phyloP scores from a whole-genome alignment of 2,329 filamentous ascomycete species.

The Verticillium klebahnii region DNA sequence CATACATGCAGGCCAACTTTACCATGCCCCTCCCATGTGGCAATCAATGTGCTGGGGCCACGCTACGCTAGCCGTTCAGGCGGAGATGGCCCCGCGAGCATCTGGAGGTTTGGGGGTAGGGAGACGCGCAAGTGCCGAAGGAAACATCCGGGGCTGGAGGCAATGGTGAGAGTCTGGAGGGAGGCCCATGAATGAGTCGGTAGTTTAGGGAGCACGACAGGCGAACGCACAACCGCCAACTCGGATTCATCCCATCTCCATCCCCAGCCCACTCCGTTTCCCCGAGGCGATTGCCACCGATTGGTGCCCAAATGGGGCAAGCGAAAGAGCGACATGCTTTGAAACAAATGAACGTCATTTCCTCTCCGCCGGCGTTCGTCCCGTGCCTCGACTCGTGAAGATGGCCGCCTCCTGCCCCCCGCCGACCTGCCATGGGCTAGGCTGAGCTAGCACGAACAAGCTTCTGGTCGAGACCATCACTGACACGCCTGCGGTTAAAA shows the following conservation, averaged over 20 bases:
- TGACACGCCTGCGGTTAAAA: neutral
- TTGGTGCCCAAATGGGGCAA: neutral
- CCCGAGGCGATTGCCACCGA: neutral
- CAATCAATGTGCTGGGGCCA: too few relatives aligned
- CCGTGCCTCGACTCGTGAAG: neutral
- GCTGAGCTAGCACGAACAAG: neutral
- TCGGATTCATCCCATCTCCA: neutral
- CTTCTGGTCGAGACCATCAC: neutral
- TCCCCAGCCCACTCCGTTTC: neutral
- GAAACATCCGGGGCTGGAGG: too few relatives aligned
- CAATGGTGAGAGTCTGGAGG: too few relatives aligned
- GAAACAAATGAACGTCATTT: neutral
- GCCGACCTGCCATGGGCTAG: neutral
- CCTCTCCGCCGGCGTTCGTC: neutral
- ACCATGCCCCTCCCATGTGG: too few relatives aligned
- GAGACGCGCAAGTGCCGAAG: too few relatives aligned
- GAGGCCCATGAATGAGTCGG: too few relatives aligned
- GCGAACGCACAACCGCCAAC: too few relatives aligned
- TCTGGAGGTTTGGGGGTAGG: too few relatives aligned
- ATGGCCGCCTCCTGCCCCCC: neutral
- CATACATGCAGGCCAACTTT: too few relatives aligned
- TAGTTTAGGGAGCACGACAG: too few relatives aligned
- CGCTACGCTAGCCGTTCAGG: too few relatives aligned
- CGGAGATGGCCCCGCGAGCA: too few relatives aligned
- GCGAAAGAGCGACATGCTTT: neutral